These are phyloP conservation scores for Russula emetica DNA, from an alignment of 768 basidiomycete species.

Conservation along the genomic window DNA sequence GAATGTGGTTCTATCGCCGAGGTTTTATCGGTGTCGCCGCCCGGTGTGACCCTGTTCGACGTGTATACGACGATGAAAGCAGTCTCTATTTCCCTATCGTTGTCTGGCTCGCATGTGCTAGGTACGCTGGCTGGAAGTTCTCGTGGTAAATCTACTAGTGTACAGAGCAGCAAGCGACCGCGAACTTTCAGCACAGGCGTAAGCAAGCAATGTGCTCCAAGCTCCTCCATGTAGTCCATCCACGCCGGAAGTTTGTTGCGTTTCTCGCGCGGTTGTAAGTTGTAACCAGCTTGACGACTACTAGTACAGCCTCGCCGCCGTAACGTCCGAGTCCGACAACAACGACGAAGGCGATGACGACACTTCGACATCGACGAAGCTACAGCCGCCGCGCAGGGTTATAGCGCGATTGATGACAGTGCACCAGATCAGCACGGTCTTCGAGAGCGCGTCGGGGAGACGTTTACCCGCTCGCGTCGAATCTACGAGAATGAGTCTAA, in stretches of 20 bases:
- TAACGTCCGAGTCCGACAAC: slow-evolving; percentile 51
- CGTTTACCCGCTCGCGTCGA: slow-evolving; percentile 92
- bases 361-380: background rate
- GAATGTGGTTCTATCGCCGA: background rate
- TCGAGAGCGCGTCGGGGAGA: slow-evolving; percentile 89
- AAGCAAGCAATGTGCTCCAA: slow-evolving; percentile 28
- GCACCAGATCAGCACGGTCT: slow-evolving; percentile 92
- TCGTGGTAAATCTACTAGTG: slow-evolving; percentile 33
- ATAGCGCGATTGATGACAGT: slow-evolving; percentile 74
- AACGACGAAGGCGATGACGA: too few species aligned
- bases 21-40: background rate
- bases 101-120: background rate
- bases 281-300: slow-evolving; percentile 34
- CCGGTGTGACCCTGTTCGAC: background rate
- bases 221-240: background rate
- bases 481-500: slow-evolving; percentile 80
- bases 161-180: slow-evolving; percentile 43
- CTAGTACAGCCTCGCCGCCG: slow-evolving; percentile 40
- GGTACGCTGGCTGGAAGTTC: slow-evolving; percentile 19
- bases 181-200: slow-evolving; percentile 38
- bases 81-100: slow-evolving; percentile 12
- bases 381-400: slow-evolving; percentile 29
- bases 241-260: background rate
- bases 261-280: slow-evolving; percentile 11
- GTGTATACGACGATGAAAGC: slow-evolving; percentile 36